Conservation (phyloP, 805 yeast species). For the Cyberlindnera meyerae region DNA sequence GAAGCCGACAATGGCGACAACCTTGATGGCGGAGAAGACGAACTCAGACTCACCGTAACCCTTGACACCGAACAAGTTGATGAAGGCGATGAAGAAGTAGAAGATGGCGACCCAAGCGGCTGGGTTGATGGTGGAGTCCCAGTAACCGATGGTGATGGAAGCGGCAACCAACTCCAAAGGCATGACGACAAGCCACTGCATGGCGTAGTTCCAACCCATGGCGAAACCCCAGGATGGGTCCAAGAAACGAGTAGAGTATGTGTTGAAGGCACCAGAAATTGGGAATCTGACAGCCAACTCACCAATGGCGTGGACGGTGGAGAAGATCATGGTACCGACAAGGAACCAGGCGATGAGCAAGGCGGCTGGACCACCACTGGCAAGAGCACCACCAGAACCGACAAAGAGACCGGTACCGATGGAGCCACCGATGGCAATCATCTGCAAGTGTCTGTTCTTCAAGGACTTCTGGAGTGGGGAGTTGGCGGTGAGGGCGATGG, state of each 20-base stretch:
- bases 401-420: slow-evolving; percentile 82
- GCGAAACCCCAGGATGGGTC: slow-evolving; percentile 61
- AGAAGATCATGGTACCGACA: slow-evolving; percentile 43
- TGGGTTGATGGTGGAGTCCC: slow-evolving; percentile 41
- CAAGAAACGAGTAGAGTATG: slow-evolving; percentile 51
- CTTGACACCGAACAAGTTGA: slow-evolving; percentile 49
- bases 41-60: slow-evolving; percentile 53
- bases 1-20: slow-evolving; percentile 59
- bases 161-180: slow-evolving; percentile 51
- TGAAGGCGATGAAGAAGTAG: slow-evolving; percentile 38
- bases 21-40: slow-evolving; percentile 61
- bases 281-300: slow-evolving; percentile 61
- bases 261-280: slow-evolving; percentile 57
- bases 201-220: slow-evolving; percentile 51
- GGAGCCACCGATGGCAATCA: slow-evolving; percentile 52
- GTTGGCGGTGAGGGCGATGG: slow-evolving; percentile 28
- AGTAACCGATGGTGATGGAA: slow-evolving; percentile 47
- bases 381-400: slow-evolving; percentile 59
- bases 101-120: slow-evolving; percentile 47
- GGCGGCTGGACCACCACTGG: slow-evolving; percentile 58
- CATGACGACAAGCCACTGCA: slow-evolving; percentile 46
- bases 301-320: slow-evolving; percentile 52
- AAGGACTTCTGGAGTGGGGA: slow-evolving; percentile 34
- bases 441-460: slow-evolving; percentile 40
- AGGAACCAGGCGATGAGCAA: slow-evolving; percentile 41